Evolutionary conservation across 2,329 filamentous ascomycete genomes (phyloP).

Genomic region (Alternaria infectoria): DNA sequence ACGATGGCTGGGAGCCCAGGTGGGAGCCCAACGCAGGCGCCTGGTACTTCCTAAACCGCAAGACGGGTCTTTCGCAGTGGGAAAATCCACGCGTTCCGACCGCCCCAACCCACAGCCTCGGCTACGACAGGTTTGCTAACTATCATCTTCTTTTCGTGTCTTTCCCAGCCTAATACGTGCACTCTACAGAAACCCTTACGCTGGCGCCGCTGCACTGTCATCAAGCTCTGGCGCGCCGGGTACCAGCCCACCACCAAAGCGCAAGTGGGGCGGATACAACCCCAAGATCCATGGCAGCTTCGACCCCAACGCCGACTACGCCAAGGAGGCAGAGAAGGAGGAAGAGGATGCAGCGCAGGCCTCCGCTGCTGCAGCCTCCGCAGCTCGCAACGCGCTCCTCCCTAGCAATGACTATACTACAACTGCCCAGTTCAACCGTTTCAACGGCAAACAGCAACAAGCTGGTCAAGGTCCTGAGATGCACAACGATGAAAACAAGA

Average conservation of each 20-base stretch:
- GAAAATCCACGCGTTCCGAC: constrained; percentile 78
- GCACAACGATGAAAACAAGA: constrained; percentile 87
- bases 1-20: constrained; percentile 79
- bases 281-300: constrained; percentile 96
- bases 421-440: constrained; percentile 85
- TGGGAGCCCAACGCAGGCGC: constrained; percentile 73
- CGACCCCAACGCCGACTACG: constrained; percentile 95
- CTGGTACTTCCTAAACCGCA: constrained; percentile 86
- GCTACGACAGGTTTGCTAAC: constrained; percentile 47
- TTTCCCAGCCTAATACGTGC: constrained; percentile 42
- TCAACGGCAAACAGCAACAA: constrained; percentile 83
- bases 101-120: background rate
- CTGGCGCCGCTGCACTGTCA: constrained; percentile 36
- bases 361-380: constrained; percentile 33
- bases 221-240: constrained; percentile 41
- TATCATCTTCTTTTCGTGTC: constrained; percentile 34
- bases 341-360: constrained; percentile 43
- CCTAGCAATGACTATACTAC: constrained; percentile 63
- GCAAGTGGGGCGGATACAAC: constrained; percentile 79
- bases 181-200: constrained; percentile 28
- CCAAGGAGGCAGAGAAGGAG: constrained; percentile 56
- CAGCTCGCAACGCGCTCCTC: constrained; percentile 29
- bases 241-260: constrained; percentile 42
- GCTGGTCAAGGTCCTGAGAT: constrained; percentile 72
- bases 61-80: constrained; percentile 77